These are phyloP conservation scores for Penicillium psychrosexuale DNA, from an alignment of 2,329 filamentous ascomycete genomes.

Conservation along the genomic window DNA sequence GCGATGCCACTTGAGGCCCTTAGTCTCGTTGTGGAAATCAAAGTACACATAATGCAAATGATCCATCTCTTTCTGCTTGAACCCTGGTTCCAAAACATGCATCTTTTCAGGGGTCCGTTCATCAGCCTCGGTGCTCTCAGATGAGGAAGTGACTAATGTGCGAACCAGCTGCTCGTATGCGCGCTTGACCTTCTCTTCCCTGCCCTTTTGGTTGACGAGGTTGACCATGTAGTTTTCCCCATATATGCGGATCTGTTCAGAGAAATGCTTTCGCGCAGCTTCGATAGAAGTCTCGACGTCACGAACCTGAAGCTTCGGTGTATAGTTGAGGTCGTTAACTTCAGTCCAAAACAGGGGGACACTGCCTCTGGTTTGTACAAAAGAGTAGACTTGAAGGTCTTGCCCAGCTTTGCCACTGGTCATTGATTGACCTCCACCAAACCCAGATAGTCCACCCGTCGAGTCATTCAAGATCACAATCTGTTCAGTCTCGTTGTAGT, in stretches of 20 bases:
- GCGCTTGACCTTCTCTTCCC: conserved; percentile 83
- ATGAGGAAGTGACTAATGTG: conserved; percentile 65
- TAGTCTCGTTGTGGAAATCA: conserved; percentile 97
- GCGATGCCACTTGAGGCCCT: conserved; percentile 89
- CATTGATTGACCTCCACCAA: conserved; percentile 71
- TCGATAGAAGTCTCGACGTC: conserved; percentile 75
- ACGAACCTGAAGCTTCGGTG: conserved; percentile 82
- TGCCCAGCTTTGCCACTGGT: conserved; percentile 69
- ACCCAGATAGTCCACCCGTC: conserved; percentile 70
- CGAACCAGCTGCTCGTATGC: conserved; percentile 91
- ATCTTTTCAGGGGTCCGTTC: conserved; percentile 72
- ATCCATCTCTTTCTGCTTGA: conserved; percentile 66
- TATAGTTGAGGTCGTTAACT: conserved; percentile 88
- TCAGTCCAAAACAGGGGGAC: conserved; percentile 96
- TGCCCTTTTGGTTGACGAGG: conserved; percentile 91
- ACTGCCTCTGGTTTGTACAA: conserved; percentile 94
- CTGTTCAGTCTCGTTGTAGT: conserved; percentile 98
- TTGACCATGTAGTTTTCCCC: conserved; percentile 98
- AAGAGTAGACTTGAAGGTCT: conserved; percentile 86
- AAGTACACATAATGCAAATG: conserved; percentile 96
- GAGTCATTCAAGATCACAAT: conserved; percentile 84
- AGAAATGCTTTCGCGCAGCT: conserved; percentile 82
- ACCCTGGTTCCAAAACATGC: conserved; percentile 66
- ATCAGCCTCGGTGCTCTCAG: conserved; percentile 65
- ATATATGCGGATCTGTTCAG: conserved; percentile 88